phyloP scores from a whole-genome alignment of 495 filamentous ascomycete species.

The Mycothermus thermophilus region DNA sequence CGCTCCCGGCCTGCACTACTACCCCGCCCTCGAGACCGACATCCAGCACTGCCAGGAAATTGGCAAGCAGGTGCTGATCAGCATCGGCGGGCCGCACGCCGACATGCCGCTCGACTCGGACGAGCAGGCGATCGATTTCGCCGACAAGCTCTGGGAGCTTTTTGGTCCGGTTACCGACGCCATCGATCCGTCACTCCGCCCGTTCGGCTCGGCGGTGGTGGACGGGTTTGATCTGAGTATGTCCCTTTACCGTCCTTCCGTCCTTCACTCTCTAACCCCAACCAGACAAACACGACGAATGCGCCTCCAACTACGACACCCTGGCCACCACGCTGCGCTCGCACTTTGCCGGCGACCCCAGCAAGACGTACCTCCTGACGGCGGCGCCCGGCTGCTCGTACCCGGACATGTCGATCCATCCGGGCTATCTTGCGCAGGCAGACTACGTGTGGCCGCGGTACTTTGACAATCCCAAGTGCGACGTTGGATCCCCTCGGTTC shows the following conservation, averaged over 20 bases:
- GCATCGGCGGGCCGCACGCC: constrained; percentile 42
- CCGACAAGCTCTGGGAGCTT: constrained; percentile 46
- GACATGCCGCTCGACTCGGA: constrained; percentile 35
- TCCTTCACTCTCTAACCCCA: not conserved
- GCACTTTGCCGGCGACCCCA: constrained; percentile 1
- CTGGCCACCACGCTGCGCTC: constrained; percentile 4
- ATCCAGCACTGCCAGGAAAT: constrained; percentile 43
- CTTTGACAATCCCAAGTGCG: constrained; percentile 7
- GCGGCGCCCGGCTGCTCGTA: constrained; percentile 43
- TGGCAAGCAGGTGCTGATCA: constrained; percentile 49
- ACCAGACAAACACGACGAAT: constrained; percentile 14
- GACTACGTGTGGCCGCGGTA: constrained; percentile 14
- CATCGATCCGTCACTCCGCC: constrained; percentile 19
- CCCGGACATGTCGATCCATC: constrained; percentile 25
- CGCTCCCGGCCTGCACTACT: constrained; percentile 7
- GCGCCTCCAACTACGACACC: constrained; percentile 6
- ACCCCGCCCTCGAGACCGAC: constrained; percentile 19
- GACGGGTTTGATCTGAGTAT: constrained; percentile 44
- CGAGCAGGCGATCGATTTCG: constrained; percentile 37
- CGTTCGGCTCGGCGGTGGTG: constrained; percentile 38
- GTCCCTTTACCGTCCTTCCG: not conserved
- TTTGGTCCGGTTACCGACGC: constrained; percentile 36
- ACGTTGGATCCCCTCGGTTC: constrained; percentile 3
- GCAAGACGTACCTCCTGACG: constrained; percentile 35
- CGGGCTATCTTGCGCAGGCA: constrained; percentile 8